These are phyloP conservation scores for Penicillium aurantiogriseum DNA, from an alignment of 2,329 filamentous ascomycete genomes.

Conservation along the genomic window DNA sequence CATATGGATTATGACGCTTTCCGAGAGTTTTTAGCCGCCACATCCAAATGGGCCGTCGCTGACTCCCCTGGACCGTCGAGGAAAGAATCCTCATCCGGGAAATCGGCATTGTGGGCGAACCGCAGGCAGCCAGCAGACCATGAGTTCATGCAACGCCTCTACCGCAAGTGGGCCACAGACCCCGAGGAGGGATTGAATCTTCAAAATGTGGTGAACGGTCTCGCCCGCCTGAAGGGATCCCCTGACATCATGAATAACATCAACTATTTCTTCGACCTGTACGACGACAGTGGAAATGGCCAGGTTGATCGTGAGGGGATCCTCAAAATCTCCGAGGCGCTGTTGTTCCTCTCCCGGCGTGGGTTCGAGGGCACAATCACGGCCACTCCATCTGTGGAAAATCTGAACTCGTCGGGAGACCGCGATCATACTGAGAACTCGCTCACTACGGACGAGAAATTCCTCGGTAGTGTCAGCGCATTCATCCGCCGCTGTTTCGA, in stretches of 20 bases:
- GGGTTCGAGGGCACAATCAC: slow-evolving; percentile 75
- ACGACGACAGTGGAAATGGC: slow-evolving; percentile 89
- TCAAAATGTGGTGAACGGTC: slow-evolving; percentile 86
- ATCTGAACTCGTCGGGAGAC: slow-evolving; percentile 46
- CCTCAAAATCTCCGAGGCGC: slow-evolving; percentile 85
- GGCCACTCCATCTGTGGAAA: slow-evolving; percentile 60
- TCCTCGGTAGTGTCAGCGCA: slow-evolving; percentile 87
- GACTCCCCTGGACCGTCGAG: slow-evolving; percentile 69
- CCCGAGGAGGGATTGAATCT: slow-evolving; percentile 74
- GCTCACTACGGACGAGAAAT: slow-evolving; percentile 75
- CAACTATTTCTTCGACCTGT: slow-evolving; percentile 95
- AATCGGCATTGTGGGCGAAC: slow-evolving; percentile 58
- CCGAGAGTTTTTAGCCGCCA: slow-evolving; percentile 84
- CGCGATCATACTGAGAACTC: slow-evolving; percentile 40
- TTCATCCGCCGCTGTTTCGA: slow-evolving; percentile 97
- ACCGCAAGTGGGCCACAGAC: slow-evolving; percentile 82
- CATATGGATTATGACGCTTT: slow-evolving; percentile 98
- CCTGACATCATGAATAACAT: slow-evolving; percentile 97
- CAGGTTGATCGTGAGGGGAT: slow-evolving; percentile 95
- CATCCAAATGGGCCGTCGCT: slow-evolving; percentile 89
- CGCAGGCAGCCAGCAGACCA: slow-evolving; percentile 75
- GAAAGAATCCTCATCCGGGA: slow-evolving; percentile 52
- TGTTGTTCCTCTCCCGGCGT: slow-evolving; percentile 86
- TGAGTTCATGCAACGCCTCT: slow-evolving; percentile 87
- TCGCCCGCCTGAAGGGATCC: slow-evolving; percentile 88